Evolutionary conservation across 257 asterid genomes (phyloP).

Genomic region (Solanum megistacrolobum): DNA sequence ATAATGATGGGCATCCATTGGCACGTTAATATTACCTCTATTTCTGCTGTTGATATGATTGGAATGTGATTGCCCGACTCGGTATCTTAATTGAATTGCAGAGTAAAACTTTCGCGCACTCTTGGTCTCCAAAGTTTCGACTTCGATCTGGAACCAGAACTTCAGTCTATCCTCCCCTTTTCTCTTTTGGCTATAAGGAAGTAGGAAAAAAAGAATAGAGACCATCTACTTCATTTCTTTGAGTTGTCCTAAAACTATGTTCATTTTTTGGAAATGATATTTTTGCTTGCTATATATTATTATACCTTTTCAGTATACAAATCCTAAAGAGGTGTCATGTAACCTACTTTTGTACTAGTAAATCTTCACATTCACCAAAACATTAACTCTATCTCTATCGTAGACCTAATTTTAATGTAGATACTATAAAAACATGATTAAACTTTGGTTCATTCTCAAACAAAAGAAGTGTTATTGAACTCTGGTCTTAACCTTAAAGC

Average conservation of each 20-base stretch:
- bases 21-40: neutral
- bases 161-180: neutral
- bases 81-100: neutral
- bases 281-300: neutral
- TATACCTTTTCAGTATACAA: neutral
- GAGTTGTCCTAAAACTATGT: neutral
- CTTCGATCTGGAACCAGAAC: neutral
- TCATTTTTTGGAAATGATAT: neutral
- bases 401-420: neutral
- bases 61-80: neutral
- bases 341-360: neutral
- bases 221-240: neutral
- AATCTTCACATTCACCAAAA: neutral
- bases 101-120: neutral
- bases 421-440: neutral
- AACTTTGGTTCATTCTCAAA: neutral
- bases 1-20: neutral
- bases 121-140: neutral
- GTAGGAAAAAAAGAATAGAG: neutral
- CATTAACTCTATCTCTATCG: neutral
- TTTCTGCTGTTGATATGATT: neutral
- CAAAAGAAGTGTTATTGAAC: neutral
- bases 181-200: neutral
- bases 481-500: neutral
- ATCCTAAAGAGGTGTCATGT: neutral